Evolutionary conservation across 2,329 filamentous ascomycete genomes (phyloP).

Genomic region (Hypoxylon sp.): DNA sequence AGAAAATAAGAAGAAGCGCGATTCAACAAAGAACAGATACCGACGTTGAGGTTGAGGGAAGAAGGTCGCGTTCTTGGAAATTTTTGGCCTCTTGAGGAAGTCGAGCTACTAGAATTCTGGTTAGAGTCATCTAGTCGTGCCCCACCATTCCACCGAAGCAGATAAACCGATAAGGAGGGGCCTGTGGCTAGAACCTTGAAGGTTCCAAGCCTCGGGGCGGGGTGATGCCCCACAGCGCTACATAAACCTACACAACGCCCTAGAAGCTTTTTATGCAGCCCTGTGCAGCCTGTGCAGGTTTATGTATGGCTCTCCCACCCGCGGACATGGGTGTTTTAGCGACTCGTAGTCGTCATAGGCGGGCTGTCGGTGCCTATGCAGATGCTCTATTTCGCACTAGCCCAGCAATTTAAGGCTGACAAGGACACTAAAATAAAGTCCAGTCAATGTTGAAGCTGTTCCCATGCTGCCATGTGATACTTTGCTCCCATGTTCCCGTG

Average conservation of each 20-base stretch:
- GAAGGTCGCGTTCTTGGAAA: conserved; percentile 16
- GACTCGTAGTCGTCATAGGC: conserved; percentile 33
- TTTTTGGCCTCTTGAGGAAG: conserved; percentile 24
- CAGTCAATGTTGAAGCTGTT: conserved; percentile 7
- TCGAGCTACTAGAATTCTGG: conserved; percentile 25
- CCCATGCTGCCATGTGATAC: conserved; percentile 29
- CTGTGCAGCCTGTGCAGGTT: conserved; percentile 13
- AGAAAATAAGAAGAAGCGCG: not conserved
- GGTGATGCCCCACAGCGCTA: conserved; percentile 21
- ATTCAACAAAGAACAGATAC: not conserved
- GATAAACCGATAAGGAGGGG: conserved; percentile 30
- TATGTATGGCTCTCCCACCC: conserved; percentile 2
- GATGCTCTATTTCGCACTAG: conserved; percentile 13
- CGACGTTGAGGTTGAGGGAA: conserved; percentile 1
- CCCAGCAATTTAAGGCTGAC: conserved; percentile 38
- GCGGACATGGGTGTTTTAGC: conserved; percentile 2
- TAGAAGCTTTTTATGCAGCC: conserved; percentile 19
- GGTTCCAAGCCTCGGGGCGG: conserved; percentile 26
- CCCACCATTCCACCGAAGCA: conserved; percentile 48
- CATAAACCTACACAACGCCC: conserved; percentile 5
- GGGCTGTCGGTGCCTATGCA: conserved; percentile 5
- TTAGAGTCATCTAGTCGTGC: conserved; percentile 52
- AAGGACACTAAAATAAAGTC: conserved; percentile 25
- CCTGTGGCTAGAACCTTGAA: not conserved
- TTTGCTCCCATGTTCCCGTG: conserved; percentile 3